These are phyloP conservation scores for Heritiera littoralis DNA, from an alignment of 345 rosid genomes.

Conservation along the genomic window DNA sequence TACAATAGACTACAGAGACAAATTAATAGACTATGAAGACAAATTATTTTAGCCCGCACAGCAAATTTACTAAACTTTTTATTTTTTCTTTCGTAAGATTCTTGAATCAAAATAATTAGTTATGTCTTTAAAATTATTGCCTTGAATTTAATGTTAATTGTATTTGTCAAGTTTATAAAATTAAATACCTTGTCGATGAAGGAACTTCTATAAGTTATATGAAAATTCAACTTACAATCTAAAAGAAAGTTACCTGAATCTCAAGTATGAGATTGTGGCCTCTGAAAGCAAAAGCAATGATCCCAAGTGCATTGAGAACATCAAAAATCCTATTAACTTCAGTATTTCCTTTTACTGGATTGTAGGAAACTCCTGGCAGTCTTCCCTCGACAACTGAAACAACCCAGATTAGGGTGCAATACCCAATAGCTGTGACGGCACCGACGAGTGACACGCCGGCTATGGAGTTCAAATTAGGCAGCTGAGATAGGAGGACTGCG, in stretches of 20 bases:
- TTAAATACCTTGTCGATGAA: no score
- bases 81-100: no score
- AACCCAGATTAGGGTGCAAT: conserved; percentile 60
- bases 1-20: no score
- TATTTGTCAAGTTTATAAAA: no score
- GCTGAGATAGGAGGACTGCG: conserved; percentile 55
- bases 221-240: no score
- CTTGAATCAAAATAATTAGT: no score
- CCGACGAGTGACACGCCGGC: conserved; percentile 65
- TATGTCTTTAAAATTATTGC: no score
- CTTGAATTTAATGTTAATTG: no score
- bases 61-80: no score
- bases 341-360: conserved; percentile 19
- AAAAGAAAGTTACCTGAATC: conserved; percentile 53
- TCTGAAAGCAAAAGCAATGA: conserved; percentile 64
- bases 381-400: conserved; percentile 45
- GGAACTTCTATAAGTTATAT: no score
- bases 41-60: no score
- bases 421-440: conserved; percentile 47
- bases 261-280: conserved; percentile 77
- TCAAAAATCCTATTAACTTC: conserved; percentile 36
- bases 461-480: conserved; percentile 65
- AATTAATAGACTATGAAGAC: no score
- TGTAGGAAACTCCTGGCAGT: conserved; percentile 44
- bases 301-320: conserved; percentile 58